These are phyloP conservation scores for Artemisia argyi DNA, from an alignment of 129 eudicot genomes.

Conservation along the genomic window DNA sequence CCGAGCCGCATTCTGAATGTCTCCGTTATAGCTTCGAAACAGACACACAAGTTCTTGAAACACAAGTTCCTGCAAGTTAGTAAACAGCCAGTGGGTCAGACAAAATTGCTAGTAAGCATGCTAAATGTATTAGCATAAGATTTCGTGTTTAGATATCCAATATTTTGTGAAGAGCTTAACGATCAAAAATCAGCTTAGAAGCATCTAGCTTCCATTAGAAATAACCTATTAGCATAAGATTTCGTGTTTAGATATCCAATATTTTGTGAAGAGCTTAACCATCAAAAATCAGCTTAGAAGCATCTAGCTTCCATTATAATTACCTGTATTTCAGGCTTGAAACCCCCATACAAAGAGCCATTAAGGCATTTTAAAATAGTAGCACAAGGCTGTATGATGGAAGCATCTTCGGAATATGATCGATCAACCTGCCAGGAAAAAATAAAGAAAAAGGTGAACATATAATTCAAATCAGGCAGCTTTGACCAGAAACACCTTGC, in stretches of 20 bases:
- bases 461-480: not conserved
- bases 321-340: conserved; percentile 71
- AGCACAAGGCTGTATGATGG: conserved; percentile 66
- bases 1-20: conserved; percentile 62
- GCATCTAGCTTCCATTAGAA: not conserved
- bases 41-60: conserved; percentile 61
- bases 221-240: no score
- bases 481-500: not conserved
- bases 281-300: no score
- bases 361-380: conserved; percentile 59
- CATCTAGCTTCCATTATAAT: not conserved
- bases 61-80: conserved; percentile 50
- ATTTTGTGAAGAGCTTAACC: no score
- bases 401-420: conserved; percentile 54
- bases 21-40: conserved; percentile 52
- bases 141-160: no score
- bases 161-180: not conserved
- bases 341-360: conserved; percentile 44
- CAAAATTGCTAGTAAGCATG: not conserved
- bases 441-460: conserved; percentile 1
- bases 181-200: conserved; percentile 5
- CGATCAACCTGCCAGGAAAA: conserved; percentile 46
- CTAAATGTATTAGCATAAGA: not conserved
- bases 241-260: no score
- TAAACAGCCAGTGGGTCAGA: not conserved